These are phyloP conservation scores for Knoxdaviesia proteae DNA, from an alignment of 2,329 filamentous ascomycete species.

Conservation along the genomic window DNA sequence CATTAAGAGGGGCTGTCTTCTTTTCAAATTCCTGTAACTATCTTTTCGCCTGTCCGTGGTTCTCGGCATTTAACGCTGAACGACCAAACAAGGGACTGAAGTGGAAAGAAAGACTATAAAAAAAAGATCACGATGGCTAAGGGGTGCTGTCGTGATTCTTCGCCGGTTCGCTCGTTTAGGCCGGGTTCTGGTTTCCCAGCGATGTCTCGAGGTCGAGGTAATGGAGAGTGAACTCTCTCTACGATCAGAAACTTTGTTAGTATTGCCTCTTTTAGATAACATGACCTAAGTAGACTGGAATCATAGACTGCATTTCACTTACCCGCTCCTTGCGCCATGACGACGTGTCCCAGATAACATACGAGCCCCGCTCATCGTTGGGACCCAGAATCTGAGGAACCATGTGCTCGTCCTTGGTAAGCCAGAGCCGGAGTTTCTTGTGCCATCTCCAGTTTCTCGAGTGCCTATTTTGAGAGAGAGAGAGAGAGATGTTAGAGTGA, in stretches of 20 bases:
- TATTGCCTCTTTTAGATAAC: no score
- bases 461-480: constrained; percentile 31
- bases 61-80: background rate
- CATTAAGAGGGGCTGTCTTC: no score
- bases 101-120: background rate
- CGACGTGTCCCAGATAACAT: constrained; percentile 43
- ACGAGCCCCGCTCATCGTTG: constrained; percentile 42
- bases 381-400: constrained; percentile 36
- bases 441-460: constrained; percentile 49
- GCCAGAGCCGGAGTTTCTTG: constrained; percentile 43
- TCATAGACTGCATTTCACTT: constrained; percentile 11
- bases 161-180: background rate
- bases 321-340: constrained; percentile 43
- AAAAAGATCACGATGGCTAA: background rate
- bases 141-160: background rate
- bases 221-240: no score
- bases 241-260: no score
- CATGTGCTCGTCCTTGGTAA: constrained; percentile 48
- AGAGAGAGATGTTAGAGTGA: constrained; percentile 2
- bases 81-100: background rate
- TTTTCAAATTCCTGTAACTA: no score
- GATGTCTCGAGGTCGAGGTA: background rate
- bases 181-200: background rate
- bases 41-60: background rate
- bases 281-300: no score